Base-by-base conservation (phyloP, 2,329 filamentous ascomycete species). In the Stromatinia cepivora region DNA sequence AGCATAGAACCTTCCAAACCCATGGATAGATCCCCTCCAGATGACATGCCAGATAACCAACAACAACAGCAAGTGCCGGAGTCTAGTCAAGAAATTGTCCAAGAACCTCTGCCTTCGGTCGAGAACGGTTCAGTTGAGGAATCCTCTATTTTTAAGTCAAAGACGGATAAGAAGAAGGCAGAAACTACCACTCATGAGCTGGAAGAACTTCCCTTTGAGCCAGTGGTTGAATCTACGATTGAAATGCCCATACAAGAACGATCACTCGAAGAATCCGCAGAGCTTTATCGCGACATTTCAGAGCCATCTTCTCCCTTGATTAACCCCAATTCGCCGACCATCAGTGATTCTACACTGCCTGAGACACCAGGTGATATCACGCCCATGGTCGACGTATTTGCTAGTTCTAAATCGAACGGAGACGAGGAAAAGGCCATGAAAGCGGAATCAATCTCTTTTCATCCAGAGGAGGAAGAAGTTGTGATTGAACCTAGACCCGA, bases 141-240 rank as follows among this genome's bases (percentile, higher is more conserved):
- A 25, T 68, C 69, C 42, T 69, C 65, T 22, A 25, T 63, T 5
- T 42, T 65, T 8, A 71, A 68, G 39, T 74, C 72, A 28, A 74
- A 73, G 63, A 73, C 72, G 17, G 65, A 67, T 13, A 17, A 39
- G 17, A 39, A 61, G 31, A 48, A 57, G 25, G 65, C 53, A 45
- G 50, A 50, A 31, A 17, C 54, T 66, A 20, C 42, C 5, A 20
- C 20, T 36, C n/a, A 39, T 45, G 20, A 56, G 22, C 10, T 34
- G 39, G 11, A 48, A 20, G 22, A 28, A 48, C 42, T 66, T n/a
- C 20, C 13, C 20, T 31, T 28, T 10, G 53, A 58, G 9, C 42
- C 53, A 36, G 15, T 59, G 2, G 15, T 46, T 48, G 28, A 39
- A 48, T 5, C 53, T 28, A 36, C 31, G 28, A 28, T 25, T 39